phyloP scores from a whole-genome alignment of 2,329 filamentous ascomycete species.

The Alternaria sp. region DNA sequence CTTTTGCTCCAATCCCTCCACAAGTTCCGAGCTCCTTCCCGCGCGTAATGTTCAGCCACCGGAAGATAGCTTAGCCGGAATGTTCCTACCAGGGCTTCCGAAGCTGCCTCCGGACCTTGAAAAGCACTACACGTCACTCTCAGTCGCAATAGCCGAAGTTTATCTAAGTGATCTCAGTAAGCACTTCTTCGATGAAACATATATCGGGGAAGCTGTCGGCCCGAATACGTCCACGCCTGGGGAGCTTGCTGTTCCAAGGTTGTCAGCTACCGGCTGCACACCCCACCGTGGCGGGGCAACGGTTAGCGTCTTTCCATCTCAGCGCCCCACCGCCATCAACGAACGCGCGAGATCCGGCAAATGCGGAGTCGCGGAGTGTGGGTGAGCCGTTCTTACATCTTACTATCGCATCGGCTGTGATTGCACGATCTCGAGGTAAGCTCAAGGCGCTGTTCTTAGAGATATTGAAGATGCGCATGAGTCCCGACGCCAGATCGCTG shows the following conservation, averaged over 20 bases:
- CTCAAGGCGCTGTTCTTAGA: neutral
- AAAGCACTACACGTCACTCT: neutral
- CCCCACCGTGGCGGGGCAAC: slow-evolving; percentile 11
- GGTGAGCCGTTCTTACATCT: neutral
- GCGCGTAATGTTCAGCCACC: neutral
- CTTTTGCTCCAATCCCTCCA: neutral
- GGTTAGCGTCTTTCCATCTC: neutral
- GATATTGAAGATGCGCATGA: slow-evolving; percentile 49
- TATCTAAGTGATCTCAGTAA: neutral
- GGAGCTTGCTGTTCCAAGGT: neutral
- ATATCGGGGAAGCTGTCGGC: neutral
- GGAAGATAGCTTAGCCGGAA: slow-evolving; percentile 12
- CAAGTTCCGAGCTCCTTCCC: slow-evolving; percentile 1
- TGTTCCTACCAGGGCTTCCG: neutral
- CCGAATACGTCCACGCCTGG: neutral
- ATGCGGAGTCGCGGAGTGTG: neutral
- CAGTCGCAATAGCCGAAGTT: neutral
- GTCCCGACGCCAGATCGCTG: slow-evolving; percentile 59
- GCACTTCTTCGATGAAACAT: neutral
- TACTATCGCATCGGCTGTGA: neutral
- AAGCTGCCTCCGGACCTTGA: neutral
- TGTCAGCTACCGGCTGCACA: neutral
- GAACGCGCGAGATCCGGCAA: neutral
- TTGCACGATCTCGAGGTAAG: neutral
- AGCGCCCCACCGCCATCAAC: slow-evolving; percentile 9